Conservation (phyloP, 2,329 filamentous ascomycete species). For the Penicillium sp. region DNA sequence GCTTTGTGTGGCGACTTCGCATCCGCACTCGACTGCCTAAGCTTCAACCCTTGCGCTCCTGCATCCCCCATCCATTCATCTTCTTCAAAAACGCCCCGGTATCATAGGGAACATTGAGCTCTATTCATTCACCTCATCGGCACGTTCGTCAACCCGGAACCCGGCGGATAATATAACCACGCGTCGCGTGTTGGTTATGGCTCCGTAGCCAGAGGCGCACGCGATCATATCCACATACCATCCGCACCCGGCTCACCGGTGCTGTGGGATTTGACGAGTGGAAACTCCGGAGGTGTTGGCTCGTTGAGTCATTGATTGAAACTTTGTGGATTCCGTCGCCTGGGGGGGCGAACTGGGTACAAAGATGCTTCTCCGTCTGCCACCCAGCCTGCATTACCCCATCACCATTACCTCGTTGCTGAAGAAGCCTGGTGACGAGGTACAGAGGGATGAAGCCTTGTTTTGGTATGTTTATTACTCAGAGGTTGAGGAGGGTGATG, state of each 20-base stretch:
- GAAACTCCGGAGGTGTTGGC: background rate
- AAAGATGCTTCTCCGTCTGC: constrained; percentile 50
- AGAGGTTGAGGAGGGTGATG: constrained; percentile 65
- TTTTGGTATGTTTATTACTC: constrained; percentile 87
- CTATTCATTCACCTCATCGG: background rate
- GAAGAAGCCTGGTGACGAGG: constrained; percentile 70
- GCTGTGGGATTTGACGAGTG: constrained; percentile 4
- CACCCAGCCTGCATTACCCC: constrained; percentile 75
- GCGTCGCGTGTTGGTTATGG: constrained; percentile 26
- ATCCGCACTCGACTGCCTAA: constrained; percentile 7
- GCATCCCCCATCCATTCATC: background rate
- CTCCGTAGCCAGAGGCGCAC: constrained; percentile 20
- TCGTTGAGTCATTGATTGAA: constrained; percentile 4
- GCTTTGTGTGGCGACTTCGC: constrained; percentile 21
- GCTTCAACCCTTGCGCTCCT: constrained; percentile 1
- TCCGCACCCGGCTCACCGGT: background rate
- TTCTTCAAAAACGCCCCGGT: background rate
- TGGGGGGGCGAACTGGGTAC: constrained; percentile 17
- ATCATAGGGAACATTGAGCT: background rate
- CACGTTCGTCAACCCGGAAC: background rate
- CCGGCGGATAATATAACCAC: constrained; percentile 1
- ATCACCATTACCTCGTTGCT: constrained; percentile 87
- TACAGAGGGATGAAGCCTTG: constrained; percentile 74
- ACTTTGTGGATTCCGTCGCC: constrained; percentile 7
- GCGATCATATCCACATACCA: constrained; percentile 19